These are phyloP conservation scores for Yamadazyma mexicana DNA, from an alignment of 1,139 yeast species.

Conservation along the genomic window DNA sequence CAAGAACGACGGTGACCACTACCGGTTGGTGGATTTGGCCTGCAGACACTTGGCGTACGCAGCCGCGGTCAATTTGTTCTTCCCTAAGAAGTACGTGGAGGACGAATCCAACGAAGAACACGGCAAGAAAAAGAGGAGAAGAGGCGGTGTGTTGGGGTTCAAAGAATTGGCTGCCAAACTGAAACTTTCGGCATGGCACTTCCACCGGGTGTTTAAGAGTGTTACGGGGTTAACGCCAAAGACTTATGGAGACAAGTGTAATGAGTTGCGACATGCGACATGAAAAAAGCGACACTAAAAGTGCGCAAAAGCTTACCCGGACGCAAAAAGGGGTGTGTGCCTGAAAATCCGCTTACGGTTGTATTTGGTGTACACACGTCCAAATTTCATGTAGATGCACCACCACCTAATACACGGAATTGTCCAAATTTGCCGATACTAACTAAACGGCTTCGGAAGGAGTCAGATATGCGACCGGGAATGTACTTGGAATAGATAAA, in stretches of 20 bases:
- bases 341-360: no score
- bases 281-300: no score
- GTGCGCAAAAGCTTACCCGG: no score
- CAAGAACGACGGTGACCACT: conserved; percentile 66
- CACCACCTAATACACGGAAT: no score
- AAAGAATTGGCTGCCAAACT: conserved; percentile 86
- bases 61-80: conserved; percentile 57
- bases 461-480: no score
- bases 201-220: conserved; percentile 83
- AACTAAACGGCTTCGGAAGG: no score
- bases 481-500: no score
- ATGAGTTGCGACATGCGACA: no score
- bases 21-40: conserved; percentile 72
- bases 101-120: conserved; percentile 11
- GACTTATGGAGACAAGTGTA: conserved; percentile 85
- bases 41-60: conserved; percentile 84
- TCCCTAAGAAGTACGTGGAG: conserved; percentile 16
- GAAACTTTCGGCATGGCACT: conserved; percentile 90
- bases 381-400: no score
- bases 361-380: no score
- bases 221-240: conserved; percentile 87
- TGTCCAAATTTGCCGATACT: no score
- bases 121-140: conserved; percentile 55
- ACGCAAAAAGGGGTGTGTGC: no score
- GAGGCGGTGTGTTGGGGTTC: conserved; percentile 88